Evolutionary conservation across 2,329 filamentous ascomycete species (phyloP), one percentile per base, ranked within the genome.

Genomic region (Botryotinia convoluta): DNA sequence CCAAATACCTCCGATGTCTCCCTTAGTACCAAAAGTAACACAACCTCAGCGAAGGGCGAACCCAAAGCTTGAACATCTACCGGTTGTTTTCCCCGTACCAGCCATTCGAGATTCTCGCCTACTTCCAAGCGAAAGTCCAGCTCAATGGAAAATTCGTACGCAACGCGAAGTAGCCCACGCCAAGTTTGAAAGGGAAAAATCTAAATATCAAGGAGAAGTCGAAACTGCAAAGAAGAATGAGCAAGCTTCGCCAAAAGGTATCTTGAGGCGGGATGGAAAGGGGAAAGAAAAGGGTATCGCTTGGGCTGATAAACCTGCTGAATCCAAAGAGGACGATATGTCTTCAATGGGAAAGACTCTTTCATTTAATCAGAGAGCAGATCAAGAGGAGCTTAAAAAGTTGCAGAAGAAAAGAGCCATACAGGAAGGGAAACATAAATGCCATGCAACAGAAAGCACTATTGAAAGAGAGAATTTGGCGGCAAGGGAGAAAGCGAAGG

Each of bases 61-160:
- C 14, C 10, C 26, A 29, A 68, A 68, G 18, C 48, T 12, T 32
- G 48, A 32, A 42, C 18, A 18, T 29, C 18, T 32, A 1, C 48
- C 48, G 18, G 8, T 68, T 39, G 10, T 57, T 57, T 57, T 69
- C n/a, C 37, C 65, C 1, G 37, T 59, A 10, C n/a, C 51, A 26
- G 37, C 48, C 9, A 57, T 69, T 69, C 37, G 51, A 44, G 45
- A 72, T 37, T 29, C 37, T 4, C 39, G 45, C 4, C 63, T 68
- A 20, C 4, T 72, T 6, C 70, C 39, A n/a, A 32, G n/a, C 1
- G 70, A 60, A 22, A 68, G 14, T 45, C 62, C 62, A 45, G 61
- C 32, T 5, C 70, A 59, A 44, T 60, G 62, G 70, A 72, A 68
- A 37, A 16, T 68, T 14, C 48, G 62, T 29, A 45, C 29, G 39